Evolutionary conservation across 257 asterid genomes (phyloP), one percentile per base, ranked within the genome.

Genomic region (Nemophila menziesii): DNA sequence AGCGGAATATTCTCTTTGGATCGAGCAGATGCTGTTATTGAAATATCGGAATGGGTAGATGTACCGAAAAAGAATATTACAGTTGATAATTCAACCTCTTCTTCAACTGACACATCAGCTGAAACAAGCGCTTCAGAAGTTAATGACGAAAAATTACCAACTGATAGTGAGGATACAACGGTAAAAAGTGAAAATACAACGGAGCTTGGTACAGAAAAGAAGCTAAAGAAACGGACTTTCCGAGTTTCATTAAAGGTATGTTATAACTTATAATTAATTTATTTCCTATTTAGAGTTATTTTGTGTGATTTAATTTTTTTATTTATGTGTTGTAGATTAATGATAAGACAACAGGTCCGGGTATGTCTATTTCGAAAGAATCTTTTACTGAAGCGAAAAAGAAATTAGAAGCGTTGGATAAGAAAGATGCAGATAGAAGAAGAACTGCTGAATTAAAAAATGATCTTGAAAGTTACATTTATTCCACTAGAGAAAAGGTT

Each of bases 11-110:
- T 90, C 55, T 55, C 74, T 20, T 74, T 90, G 70, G 99, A 90
- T 49, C 79, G 96, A 26, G 93, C 92, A 33, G 94, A 90, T 67
- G 94, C 96, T 51, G 81, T 81, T 36, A 42, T 90, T 41, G 99
- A 90, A 64, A 81, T 85, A 72, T 74, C 92, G 27, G 99, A 90
- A 70, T 90, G 99, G 99, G 89, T 90, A 20, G 99, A 90, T 64
- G 84, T 85, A 47, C 99, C 96, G 16, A 58, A 72, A 52, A 90
- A 79, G 80, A 77, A 78, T 77, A 63, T 81, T 48, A 76, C 96
- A n/a, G 73, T 57, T 29, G 86, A 85, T 56, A 82, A 81, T 68
- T 70, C 96, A 45, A 81, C 92, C 39, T 69, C 82, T 60, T 63
- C 86, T 56, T 56, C 74, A 56, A 69, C 70, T 52, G 77, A 85